Conservation (phyloP, 345 rosid genomes). For the Hibiscus tridactylites region DNA sequence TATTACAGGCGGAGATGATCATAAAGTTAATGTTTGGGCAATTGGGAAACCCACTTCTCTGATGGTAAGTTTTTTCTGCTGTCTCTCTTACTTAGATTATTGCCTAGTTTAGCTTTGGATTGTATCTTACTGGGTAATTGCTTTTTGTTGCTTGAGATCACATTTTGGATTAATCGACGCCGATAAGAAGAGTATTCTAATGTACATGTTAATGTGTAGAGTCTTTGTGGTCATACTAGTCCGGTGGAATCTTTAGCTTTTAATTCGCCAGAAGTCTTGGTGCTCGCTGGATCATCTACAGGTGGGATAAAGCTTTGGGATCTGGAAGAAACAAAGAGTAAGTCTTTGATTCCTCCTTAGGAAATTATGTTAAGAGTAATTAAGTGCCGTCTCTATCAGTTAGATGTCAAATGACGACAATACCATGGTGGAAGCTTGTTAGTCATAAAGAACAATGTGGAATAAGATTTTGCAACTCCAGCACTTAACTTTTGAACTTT, state of each 20-base stretch:
- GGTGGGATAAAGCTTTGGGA: slow-evolving; percentile 77
- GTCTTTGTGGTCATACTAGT: slow-evolving; percentile 63
- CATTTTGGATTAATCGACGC: not conserved
- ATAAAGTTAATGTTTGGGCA: slow-evolving; percentile 86
- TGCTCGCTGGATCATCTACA: slow-evolving; percentile 66
- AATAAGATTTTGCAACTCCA: not conserved
- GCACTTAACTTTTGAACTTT: not conserved
- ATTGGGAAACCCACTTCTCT: slow-evolving; percentile 80
- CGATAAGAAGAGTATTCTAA: not conserved
- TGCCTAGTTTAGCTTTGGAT: not conserved
- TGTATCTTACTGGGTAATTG: not conserved
- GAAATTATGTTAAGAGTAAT: not conserved
- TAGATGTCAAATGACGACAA: not conserved
- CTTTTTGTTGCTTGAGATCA: not conserved
- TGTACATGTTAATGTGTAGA: slow-evolving; percentile 29
- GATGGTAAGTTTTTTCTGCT: slow-evolving; percentile 39
- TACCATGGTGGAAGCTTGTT: not conserved
- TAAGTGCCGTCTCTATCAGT: not conserved
- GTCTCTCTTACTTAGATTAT: no score
- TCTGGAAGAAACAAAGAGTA: slow-evolving; percentile 74
- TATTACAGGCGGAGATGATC: slow-evolving; percentile 87
- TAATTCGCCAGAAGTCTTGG: slow-evolving; percentile 56
- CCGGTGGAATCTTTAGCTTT: slow-evolving; percentile 58
- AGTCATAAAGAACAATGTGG: not conserved
- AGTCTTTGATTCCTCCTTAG: slow-evolving; percentile 20